phyloP scores from a whole-genome alignment of 768 basidiomycete genomes.

The Leccinum subtestaceum region DNA sequence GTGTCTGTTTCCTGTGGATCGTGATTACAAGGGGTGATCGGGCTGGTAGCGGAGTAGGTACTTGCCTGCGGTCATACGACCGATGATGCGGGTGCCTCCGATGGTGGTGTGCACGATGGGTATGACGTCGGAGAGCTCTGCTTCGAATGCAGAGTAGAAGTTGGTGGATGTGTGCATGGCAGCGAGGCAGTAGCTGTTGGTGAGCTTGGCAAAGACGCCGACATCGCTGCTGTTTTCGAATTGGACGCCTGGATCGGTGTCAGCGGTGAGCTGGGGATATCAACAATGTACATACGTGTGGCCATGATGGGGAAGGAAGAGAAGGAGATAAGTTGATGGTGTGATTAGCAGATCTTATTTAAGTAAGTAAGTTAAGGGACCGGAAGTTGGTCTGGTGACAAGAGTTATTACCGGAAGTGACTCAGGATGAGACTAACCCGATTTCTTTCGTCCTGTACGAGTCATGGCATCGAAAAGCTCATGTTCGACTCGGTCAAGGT shows the following conservation, averaged over 20 bases:
- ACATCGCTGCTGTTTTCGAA: conserved; percentile 95
- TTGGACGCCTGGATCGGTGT: conserved; percentile 61
- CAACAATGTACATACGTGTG: conserved; percentile 49
- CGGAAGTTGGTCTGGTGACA: background rate
- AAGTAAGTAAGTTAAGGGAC: background rate
- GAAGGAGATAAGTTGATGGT: background rate
- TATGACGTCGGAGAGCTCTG: conserved; percentile 87
- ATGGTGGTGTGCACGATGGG: conserved; percentile 97
- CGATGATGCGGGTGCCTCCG: conserved; percentile 90
- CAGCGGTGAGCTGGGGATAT: background rate
- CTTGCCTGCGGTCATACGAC: conserved; percentile 85
- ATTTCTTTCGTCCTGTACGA: background rate
- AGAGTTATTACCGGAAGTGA: conserved; percentile 1
- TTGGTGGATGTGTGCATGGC: conserved; percentile 94
- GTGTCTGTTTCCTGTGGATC: conserved; percentile 79
- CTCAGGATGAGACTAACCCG: conserved; percentile 11
- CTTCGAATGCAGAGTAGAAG: conserved; percentile 97
- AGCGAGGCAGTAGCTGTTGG: conserved; percentile 95
- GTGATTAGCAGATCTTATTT: background rate
- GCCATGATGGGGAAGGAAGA: conserved; percentile 45
- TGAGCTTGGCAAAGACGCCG: conserved; percentile 96
- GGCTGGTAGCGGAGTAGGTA: rapidly evolving
- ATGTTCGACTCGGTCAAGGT: conserved; percentile 74
- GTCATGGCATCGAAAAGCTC: conserved; percentile 53
- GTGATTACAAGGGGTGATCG: background rate